Evolutionary conservation across 768 basidiomycete genomes (phyloP).

Genomic region (Rickenella mellea): DNA sequence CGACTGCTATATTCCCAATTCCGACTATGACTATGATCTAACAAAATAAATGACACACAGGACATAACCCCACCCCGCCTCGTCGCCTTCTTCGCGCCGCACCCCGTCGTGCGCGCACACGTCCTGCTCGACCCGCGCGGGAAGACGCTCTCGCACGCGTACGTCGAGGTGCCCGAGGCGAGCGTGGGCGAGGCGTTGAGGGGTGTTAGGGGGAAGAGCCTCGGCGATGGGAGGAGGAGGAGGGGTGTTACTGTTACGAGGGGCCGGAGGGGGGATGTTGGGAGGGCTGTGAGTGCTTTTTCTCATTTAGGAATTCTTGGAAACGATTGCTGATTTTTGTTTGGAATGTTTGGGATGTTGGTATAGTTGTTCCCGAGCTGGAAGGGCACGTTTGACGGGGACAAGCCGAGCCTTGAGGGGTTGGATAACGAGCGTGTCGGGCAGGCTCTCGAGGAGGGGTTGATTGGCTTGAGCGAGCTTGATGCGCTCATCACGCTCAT

Average conservation of each 20-base stretch:
- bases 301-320: neutral
- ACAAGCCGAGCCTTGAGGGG: conserved; percentile 57
- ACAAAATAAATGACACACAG: conserved; percentile 22
- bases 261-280: conserved; percentile 72
- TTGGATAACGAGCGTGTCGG: conserved; percentile 49
- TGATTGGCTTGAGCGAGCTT: conserved; percentile 62
- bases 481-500: conserved; percentile 60
- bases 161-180: conserved; percentile 59
- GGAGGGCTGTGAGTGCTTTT: conserved; percentile 53
- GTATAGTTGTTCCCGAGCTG: conserved; percentile 69
- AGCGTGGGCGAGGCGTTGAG: conserved; percentile 60
- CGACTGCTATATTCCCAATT: no score
- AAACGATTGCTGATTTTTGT: no score
- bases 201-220: conserved; percentile 29
- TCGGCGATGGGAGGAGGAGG: conserved; percentile 70
- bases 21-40: neutral
- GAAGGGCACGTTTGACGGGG: conserved; percentile 66
- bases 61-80: conserved; percentile 73
- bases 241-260: conserved; percentile 79
- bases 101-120: conserved; percentile 61
- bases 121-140: conserved; percentile 75
- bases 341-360: neutral
- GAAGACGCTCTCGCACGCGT: conserved; percentile 80
- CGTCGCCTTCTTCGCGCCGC: conserved; percentile 40
- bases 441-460: conserved; percentile 49